phyloP scores from a whole-genome alignment of 2,329 filamentous ascomycete species.

The Cladophialophora carrionii region DNA sequence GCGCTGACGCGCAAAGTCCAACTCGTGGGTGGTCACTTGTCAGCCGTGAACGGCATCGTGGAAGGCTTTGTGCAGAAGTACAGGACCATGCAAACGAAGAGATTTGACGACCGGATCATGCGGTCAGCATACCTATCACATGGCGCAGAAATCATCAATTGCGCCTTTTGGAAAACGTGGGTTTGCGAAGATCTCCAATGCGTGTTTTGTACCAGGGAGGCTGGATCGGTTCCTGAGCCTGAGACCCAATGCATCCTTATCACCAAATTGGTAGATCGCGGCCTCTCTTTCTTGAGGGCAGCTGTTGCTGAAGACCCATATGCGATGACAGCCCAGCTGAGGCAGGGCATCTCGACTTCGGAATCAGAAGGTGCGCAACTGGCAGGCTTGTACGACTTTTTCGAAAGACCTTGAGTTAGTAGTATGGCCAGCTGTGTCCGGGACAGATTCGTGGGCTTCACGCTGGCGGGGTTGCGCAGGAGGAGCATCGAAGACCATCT shows the following conservation, averaged over 20 bases:
- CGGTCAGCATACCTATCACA: slow-evolving; percentile 14
- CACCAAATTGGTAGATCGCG: not conserved
- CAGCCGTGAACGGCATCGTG: slow-evolving; percentile 15
- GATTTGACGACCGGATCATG: not conserved
- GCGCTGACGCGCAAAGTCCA: not conserved
- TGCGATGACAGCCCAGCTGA: not conserved
- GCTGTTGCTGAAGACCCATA: not conserved
- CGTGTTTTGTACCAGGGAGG: not conserved
- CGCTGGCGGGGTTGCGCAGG: no score
- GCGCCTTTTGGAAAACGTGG: slow-evolving; percentile 24
- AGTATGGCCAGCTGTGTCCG: not conserved
- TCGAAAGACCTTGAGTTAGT: not conserved
- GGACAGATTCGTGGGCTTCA: not conserved
- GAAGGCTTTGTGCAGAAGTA: slow-evolving; percentile 8
- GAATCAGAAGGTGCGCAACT: not conserved
- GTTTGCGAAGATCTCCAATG: slow-evolving; percentile 14
- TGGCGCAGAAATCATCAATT: slow-evolving; percentile 22
- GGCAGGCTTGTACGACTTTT: slow-evolving; percentile 9
- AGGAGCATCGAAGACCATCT: not conserved
- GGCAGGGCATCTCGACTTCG: not conserved
- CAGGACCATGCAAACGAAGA: not conserved
- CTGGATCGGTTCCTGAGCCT: not conserved
- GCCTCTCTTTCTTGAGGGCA: slow-evolving; percentile 3
- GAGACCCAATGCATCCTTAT: not conserved
- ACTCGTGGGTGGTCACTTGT: slow-evolving; percentile 8